Evolutionary conservation across 257 asterid species (phyloP).

Genomic region (Solanum tacnaense): DNA sequence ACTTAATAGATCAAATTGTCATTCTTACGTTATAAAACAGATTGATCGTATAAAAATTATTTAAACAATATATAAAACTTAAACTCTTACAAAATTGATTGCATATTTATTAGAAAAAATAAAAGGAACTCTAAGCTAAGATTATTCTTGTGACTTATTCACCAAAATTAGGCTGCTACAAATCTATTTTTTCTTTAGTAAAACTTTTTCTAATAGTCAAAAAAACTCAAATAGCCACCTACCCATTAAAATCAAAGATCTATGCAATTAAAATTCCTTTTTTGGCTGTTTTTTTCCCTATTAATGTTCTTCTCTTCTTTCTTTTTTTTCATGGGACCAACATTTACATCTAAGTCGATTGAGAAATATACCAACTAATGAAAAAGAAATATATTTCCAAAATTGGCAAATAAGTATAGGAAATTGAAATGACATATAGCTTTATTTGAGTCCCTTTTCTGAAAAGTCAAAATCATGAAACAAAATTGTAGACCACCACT

Average conservation of each 20-base stretch:
- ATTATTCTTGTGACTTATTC: neutral
- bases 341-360: neutral
- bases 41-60: neutral
- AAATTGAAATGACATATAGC: neutral
- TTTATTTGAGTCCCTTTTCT: neutral
- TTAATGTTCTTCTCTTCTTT: neutral
- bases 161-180: neutral
- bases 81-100: neutral
- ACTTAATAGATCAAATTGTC: neutral
- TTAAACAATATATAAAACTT: neutral
- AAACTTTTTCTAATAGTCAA: neutral
- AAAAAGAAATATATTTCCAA: neutral
- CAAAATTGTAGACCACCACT: neutral
- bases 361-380: slow-evolving; percentile 2
- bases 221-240: neutral
- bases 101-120: neutral
- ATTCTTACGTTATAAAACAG: neutral
- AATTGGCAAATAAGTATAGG: neutral
- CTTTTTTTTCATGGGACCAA: neutral
- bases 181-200: neutral
- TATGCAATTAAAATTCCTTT: neutral
- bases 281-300: neutral
- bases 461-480: neutral
- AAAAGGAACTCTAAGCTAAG: neutral
- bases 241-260: neutral